These are phyloP conservation scores for Euphorbia celastroides DNA, from an alignment of 441 rosid species.

Conservation along the genomic window DNA sequence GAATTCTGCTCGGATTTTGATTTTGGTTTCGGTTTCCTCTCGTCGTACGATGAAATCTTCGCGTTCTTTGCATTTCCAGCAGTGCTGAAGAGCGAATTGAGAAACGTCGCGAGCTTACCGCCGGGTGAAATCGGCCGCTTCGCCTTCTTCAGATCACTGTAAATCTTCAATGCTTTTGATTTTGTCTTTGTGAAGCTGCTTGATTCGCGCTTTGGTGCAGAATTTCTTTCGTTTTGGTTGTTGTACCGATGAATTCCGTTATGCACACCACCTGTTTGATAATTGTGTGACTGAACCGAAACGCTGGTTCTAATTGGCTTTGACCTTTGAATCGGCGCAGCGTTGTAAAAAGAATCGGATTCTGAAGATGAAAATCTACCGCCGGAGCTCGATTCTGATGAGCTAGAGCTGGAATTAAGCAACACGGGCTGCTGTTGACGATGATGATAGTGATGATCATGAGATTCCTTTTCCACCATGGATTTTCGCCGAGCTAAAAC, in stretches of 20 bases:
- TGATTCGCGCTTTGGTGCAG: slow-evolving; percentile 33
- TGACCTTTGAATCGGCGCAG: slow-evolving; percentile 28
- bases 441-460: not conserved
- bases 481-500: slow-evolving; percentile 37
- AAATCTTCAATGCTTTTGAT: slow-evolving; percentile 54
- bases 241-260: slow-evolving; percentile 13
- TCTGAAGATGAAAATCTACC: slow-evolving; percentile 75
- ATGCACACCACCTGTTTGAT: slow-evolving; percentile 35
- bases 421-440: slow-evolving; percentile 21
- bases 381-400: slow-evolving; percentile 67
- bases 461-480: slow-evolving; percentile 27
- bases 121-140: slow-evolving; percentile 91
- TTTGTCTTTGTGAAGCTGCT: slow-evolving; percentile 39
- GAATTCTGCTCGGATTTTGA: slow-evolving; percentile 41
- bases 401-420: slow-evolving; percentile 59
- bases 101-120: slow-evolving; percentile 65
- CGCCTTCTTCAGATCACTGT: slow-evolving; percentile 55
- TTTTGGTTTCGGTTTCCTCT: slow-evolving; percentile 39
- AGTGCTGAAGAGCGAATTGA: slow-evolving; percentile 62
- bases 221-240: slow-evolving; percentile 21
- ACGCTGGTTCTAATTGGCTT: slow-evolving; percentile 45
- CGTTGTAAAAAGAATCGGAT: slow-evolving; percentile 42
- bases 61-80: slow-evolving; percentile 48
- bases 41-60: slow-evolving; percentile 36
- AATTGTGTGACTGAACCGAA: slow-evolving; percentile 22